A percentile compares a stretch with the other conserved stretches of the same genome.
These are phyloP conservation scores for Saccharomyces paradoxus DNA, from an alignment of 805 yeast genomes.

Conservation along the genomic window DNA sequence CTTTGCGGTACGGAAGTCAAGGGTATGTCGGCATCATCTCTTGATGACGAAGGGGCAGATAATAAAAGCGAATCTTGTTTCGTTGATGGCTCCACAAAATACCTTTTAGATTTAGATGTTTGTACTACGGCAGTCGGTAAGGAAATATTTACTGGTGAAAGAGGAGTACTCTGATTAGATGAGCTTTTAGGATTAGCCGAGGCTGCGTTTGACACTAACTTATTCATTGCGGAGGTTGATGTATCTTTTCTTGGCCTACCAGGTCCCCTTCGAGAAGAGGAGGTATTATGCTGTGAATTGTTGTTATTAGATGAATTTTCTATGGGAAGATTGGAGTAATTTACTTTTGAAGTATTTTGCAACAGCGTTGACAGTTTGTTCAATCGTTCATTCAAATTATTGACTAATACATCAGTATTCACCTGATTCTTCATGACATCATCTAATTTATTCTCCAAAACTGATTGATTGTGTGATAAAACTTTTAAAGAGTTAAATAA, in stretches of 20 bases:
- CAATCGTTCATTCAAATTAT: slow-evolving; percentile 20
- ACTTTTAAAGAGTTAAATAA: slow-evolving; percentile 23
- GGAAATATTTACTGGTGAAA: slow-evolving; percentile 12
- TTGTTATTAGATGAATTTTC: background rate
- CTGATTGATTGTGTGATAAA: slow-evolving; percentile 28
- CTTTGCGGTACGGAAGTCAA: background rate
- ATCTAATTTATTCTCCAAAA: slow-evolving; percentile 29
- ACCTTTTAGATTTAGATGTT: slow-evolving; percentile 26
- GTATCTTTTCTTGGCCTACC: slow-evolving; percentile 29
- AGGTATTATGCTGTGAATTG: background rate
- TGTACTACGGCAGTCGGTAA: slow-evolving; percentile 25
- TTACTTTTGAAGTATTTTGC: slow-evolving; percentile 2
- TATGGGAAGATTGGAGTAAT: background rate
- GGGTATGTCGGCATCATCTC: background rate
- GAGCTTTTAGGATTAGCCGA: background rate
- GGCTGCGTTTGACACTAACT: background rate
- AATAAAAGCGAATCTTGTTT: slow-evolving; percentile 4
- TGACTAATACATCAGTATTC: slow-evolving; percentile 30
- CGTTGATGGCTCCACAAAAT: slow-evolving; percentile 25
- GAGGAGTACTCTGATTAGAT: slow-evolving; percentile 1
- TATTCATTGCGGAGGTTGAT: slow-evolving; percentile 1
- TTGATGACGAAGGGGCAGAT: background rate
- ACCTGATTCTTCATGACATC: slow-evolving; percentile 30
- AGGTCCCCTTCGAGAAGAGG: slow-evolving; percentile 23
- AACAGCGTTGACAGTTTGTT: slow-evolving; percentile 8